Evolutionary conservation across 1,284 basidiomycete genomes (phyloP), one percentile per base, ranked within the genome.

Genomic region (Abortiporus biennis): DNA sequence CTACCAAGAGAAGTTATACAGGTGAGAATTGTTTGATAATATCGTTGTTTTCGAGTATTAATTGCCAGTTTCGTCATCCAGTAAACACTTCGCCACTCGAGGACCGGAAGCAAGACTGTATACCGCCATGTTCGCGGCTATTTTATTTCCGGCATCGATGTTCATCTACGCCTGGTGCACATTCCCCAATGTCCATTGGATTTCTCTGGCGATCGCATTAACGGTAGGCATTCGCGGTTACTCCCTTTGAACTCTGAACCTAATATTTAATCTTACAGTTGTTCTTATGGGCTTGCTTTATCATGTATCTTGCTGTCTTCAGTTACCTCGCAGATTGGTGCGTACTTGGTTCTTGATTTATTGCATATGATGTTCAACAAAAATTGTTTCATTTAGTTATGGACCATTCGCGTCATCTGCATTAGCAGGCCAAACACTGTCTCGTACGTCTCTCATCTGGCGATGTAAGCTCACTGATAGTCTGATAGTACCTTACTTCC

Each of bases 81-180:
- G 78, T 32, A 74, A 75, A 55, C 63, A 80, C 46, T 71, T 77
- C n/a, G 58, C 63, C 1, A 68, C 54, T 12, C 63, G 71, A 33
- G 85, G 85, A 0, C 80, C 85, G 0, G 87, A 91, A 61, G 87
- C 87, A 0, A 71, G 87, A 8, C 61, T 92, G 17, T 87, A 84
- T 48, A 62, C 66, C 15, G 78, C 84, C 2, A 82, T 84, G 60
- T 58, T 71, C 6, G 85, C 80, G 0, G 83, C 74, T 0, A 46
- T 88, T 13, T 52, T 80, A 4, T 70, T 88, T 42, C 79, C 84
- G 0, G 54, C 69, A 1, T 76, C 76, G 6, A 81, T 85, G 68
- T 78, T 84, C 60, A 75, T 82, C 30, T 82, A 72, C 56, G 82
- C 69, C 0, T 85, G 72, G 78, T 76, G 69, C 32, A 75, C 72